Evolutionary conservation across 1,284 basidiomycete genomes (phyloP).

Genomic region (Vanrija sp.): DNA sequence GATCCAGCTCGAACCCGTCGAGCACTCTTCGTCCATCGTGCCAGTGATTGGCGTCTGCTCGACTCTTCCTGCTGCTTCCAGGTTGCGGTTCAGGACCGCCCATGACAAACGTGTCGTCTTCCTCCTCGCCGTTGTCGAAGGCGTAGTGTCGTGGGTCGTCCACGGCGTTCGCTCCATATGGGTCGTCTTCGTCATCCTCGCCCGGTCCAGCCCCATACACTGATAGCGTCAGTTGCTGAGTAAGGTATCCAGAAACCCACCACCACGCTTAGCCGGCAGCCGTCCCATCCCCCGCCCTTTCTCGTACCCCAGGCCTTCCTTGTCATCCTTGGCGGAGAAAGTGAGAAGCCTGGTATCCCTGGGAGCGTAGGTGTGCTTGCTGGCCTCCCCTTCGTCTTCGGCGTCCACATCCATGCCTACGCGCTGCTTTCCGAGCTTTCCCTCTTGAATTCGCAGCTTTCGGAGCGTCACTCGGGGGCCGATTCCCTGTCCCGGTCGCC

Average conservation of each 20-base stretch:
- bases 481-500: conserved; percentile 86
- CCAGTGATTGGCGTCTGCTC: conserved; percentile 51
- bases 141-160: conserved; percentile 53
- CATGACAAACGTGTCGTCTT: conserved; percentile 57
- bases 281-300: conserved; percentile 61
- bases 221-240: conserved; percentile 4
- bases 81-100: conserved; percentile 9
- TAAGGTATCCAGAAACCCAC: conserved; percentile 13
- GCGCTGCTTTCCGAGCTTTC: conserved; percentile 45
- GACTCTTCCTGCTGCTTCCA: neutral
- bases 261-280: conserved; percentile 20
- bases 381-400: conserved; percentile 61
- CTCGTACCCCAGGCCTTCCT: conserved; percentile 72
- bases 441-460: conserved; percentile 68
- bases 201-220: conserved; percentile 55
- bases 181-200: conserved; percentile 82
- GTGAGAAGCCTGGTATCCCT: conserved; percentile 66
- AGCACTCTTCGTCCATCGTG: conserved; percentile 70
- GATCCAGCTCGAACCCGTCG: conserved; percentile 68
- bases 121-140: conserved; percentile 62
- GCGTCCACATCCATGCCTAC: conserved; percentile 48
- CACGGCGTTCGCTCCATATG: conserved; percentile 59
- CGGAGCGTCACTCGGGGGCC: conserved; percentile 81
- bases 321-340: conserved; percentile 66
- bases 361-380: conserved; percentile 79